A percentile compares a stretch with the other conserved stretches of the same genome.
These are phyloP conservation scores for Tylopilus felleus DNA, from an alignment of 768 basidiomycete species.

Conservation along the genomic window DNA sequence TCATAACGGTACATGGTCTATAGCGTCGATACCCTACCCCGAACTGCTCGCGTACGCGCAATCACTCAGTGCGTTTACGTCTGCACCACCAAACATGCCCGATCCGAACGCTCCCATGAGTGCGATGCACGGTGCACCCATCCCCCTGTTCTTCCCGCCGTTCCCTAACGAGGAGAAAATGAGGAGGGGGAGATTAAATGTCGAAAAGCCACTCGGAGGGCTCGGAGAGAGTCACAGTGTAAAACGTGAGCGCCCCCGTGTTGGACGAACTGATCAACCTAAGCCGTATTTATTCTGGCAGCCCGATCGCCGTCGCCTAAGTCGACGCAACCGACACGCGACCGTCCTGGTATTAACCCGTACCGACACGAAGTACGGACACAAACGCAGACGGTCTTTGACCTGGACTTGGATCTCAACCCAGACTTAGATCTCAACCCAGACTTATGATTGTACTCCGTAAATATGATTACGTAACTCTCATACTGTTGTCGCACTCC, in stretches of 20 bases:
- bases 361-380: slow-evolving; percentile 69
- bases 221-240: slow-evolving; percentile 84
- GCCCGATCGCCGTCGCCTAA: slow-evolving; percentile 65
- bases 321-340: slow-evolving; percentile 42
- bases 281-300: slow-evolving; percentile 26
- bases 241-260: slow-evolving; percentile 46
- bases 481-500: neutral
- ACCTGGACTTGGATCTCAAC: slow-evolving; percentile 81
- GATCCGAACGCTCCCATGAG: slow-evolving; percentile 53
- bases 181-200: slow-evolving; percentile 76
- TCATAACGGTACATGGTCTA: neutral
- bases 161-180: slow-evolving; percentile 92
- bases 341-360: slow-evolving; percentile 55
- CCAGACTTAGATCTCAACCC: slow-evolving; percentile 56
- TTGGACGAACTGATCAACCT: slow-evolving; percentile 1
- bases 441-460: neutral
- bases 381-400: slow-evolving; percentile 62
- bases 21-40: slow-evolving; percentile 78
- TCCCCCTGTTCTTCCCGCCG: slow-evolving; percentile 82
- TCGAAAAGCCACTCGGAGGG: slow-evolving; percentile 72
- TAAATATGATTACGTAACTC: neutral
- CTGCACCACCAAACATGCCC: slow-evolving; percentile 86
- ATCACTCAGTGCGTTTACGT: slow-evolving; percentile 80
- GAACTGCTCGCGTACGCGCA: slow-evolving; percentile 83
- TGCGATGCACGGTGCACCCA: slow-evolving; percentile 58